These are phyloP conservation scores for Cercophora samala DNA, from an alignment of 495 filamentous ascomycete species.

Conservation along the genomic window DNA sequence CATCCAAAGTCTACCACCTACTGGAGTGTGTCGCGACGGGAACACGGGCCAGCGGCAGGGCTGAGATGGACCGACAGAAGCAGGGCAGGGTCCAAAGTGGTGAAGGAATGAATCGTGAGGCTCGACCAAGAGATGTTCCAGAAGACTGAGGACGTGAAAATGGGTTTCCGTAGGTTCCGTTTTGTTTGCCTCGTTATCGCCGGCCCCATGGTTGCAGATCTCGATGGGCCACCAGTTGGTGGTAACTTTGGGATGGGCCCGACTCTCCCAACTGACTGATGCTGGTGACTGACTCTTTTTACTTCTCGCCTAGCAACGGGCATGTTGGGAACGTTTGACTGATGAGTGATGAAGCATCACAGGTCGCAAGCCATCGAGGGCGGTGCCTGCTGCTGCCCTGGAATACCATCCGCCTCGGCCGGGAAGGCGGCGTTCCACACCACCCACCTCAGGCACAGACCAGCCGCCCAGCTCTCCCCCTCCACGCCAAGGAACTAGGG, in stretches of 20 bases:
- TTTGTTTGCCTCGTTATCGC: not conserved
- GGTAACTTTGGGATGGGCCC: not conserved
- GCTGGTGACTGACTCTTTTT: constrained; percentile 3
- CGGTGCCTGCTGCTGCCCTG: constrained; percentile 15
- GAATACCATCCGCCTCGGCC: constrained; percentile 9
- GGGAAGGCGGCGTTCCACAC: constrained; percentile 13
- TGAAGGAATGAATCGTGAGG: not conserved
- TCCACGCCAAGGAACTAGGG: not conserved
- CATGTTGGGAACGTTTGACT: not conserved
- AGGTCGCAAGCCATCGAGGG: constrained; percentile 12
- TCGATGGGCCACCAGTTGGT: not conserved
- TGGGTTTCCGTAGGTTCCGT: not conserved
- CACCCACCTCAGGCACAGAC: constrained; percentile 9
- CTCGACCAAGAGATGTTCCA: not conserved
- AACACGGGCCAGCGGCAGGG: no score
- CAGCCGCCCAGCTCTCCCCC: no score
- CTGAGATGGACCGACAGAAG: not conserved
- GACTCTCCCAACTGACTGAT: not conserved
- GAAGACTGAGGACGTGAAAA: not conserved
- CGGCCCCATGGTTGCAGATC: not conserved
- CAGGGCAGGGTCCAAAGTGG: not conserved
- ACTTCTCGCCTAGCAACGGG: not conserved
- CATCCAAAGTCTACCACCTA: no score
- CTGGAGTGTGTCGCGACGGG: no score
- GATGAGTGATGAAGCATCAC: not conserved